A percentile compares a stretch with the other conserved stretches of the same genome.
phyloP scores from a whole-genome alignment of 352 stramenopile genomes.

The Phytophthora melonis region DNA sequence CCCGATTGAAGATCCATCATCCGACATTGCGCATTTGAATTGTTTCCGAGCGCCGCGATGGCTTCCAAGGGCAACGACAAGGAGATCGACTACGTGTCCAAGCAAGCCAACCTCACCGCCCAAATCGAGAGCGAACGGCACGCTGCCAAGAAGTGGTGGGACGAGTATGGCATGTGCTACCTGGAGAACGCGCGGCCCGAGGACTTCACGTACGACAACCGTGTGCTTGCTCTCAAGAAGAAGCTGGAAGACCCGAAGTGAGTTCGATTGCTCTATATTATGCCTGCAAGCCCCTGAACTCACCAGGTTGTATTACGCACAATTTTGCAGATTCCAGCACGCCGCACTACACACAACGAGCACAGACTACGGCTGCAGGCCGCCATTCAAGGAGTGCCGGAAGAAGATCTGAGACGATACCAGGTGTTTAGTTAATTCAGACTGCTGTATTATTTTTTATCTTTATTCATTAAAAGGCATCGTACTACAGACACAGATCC shows the following conservation, averaged over 20 bases:
- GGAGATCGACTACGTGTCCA: slow-evolving; percentile 87
- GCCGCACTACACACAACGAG: slow-evolving; percentile 64
- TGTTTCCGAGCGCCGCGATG: slow-evolving; percentile 23
- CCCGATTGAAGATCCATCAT: too few relatives aligned
- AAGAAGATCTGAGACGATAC: slow-evolving; percentile 26
- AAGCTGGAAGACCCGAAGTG: slow-evolving; percentile 72
- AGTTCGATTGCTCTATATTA: slow-evolving; percentile 8
- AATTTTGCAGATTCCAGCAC: slow-evolving; percentile 56
- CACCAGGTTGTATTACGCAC: neutral
- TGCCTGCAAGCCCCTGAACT: neutral
- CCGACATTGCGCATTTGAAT: neutral
- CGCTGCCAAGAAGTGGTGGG: slow-evolving; percentile 83
- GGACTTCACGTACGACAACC: slow-evolving; percentile 87
- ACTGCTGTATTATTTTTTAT: neutral
- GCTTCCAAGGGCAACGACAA: slow-evolving; percentile 63
- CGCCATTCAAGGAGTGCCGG: slow-evolving; percentile 80
- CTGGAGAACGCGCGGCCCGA: slow-evolving; percentile 79
- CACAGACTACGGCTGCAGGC: slow-evolving; percentile 71
- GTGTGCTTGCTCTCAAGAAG: slow-evolving; percentile 73
- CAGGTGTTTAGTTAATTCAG: neutral
- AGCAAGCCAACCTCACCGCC: slow-evolving; percentile 82
- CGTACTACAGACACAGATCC: too few relatives aligned
- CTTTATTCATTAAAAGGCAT: too few relatives aligned
- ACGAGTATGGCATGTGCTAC: slow-evolving; percentile 85
- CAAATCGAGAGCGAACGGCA: slow-evolving; percentile 87